phyloP scores from a whole-genome alignment of 257 asterid species.

The Handroanthus guayacan region DNA sequence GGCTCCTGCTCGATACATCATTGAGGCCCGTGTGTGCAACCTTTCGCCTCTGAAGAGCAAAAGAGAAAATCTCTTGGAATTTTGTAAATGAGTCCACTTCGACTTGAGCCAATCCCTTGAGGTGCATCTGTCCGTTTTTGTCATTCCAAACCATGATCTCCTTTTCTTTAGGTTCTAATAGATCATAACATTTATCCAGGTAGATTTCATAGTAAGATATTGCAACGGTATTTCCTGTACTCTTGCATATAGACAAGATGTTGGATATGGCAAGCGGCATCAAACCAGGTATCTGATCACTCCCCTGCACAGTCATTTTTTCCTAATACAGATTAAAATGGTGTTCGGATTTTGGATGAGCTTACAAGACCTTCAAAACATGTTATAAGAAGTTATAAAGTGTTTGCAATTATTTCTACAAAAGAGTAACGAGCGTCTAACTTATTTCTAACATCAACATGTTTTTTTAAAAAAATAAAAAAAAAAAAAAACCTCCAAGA shows the following conservation, averaged over 20 bases:
- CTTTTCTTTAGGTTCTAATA: constrained; percentile 70
- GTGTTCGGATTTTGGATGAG: too few relatives aligned
- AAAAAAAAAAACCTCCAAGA: too few relatives aligned
- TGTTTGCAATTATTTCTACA: too few relatives aligned
- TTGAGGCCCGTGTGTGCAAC: constrained; percentile 76
- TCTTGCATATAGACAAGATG: constrained; percentile 56
- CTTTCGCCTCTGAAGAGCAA: constrained; percentile 78
- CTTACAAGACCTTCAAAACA: too few relatives aligned
- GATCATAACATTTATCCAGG: constrained; percentile 84
- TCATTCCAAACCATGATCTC: constrained; percentile 72
- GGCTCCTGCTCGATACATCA: constrained; percentile 93
- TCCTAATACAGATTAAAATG: constrained; percentile 10
- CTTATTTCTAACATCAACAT: too few relatives aligned
- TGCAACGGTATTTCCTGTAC: constrained; percentile 47
- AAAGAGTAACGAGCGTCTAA: too few relatives aligned
- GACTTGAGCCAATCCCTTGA: constrained; percentile 76
- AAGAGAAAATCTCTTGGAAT: constrained; percentile 64
- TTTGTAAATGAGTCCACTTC: constrained; percentile 55
- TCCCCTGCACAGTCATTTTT: constrained; percentile 67
- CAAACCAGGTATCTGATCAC: constrained; percentile 72
- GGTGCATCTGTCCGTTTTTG: constrained; percentile 76
- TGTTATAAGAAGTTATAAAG: too few relatives aligned
- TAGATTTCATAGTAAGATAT: constrained; percentile 90
- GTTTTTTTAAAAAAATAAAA: too few relatives aligned
- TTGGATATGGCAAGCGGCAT: constrained; percentile 71